Evolutionary conservation across 495 filamentous ascomycete species (phyloP), one percentile per base, ranked within the genome.

Genomic region (Letharia lupina): DNA sequence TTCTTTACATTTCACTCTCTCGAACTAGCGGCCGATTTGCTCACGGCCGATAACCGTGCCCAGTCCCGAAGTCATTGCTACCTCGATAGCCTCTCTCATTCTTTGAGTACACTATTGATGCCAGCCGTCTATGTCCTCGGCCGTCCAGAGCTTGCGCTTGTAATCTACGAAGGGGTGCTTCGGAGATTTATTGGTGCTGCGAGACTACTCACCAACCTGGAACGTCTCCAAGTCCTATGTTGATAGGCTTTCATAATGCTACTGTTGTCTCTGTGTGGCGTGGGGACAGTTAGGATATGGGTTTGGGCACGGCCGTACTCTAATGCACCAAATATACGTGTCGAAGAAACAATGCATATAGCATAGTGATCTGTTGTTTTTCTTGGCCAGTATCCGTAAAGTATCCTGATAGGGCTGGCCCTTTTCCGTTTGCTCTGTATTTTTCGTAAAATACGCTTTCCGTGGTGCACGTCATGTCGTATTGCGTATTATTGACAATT

Each of bases 401-500:
- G 42, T 4, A 52, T 31, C n/a, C 8, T 52, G n/a, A 31, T 56
- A 56, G 31, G 23, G 52, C 15, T 56, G 52, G 12, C 28, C 31
- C n/a, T 50, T 50, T 7, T 13, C 20, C 20, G 2, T 56, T 56
- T 2, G 20, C 11, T 57, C 20, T 20, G 33, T 57, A 57, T 44
- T 41, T 45, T 61, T 28, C 10, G n/a, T 61, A 35, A 20, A 41
- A 42, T 33, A 42, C 20, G 12, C 39, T 1, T 35, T 9, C 40
- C 8, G 11, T 13, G 16, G 59, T 41, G 39, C 20, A 61, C 39
- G 42, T 61, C 42, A 60, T 60, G 50, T 31, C 44, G 56, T 37
- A 33, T 57, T 37, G 54, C 33, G 54, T 57, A 37, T 15, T 61
- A 40, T 61, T 37, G 61, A 54, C 44, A 33, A 37, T 65, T 57